A percentile compares a stretch with the other conserved stretches of the same genome.
phyloP scores from a whole-genome alignment of 495 filamentous ascomycete species.

The Xanthoparmelia taractica region DNA sequence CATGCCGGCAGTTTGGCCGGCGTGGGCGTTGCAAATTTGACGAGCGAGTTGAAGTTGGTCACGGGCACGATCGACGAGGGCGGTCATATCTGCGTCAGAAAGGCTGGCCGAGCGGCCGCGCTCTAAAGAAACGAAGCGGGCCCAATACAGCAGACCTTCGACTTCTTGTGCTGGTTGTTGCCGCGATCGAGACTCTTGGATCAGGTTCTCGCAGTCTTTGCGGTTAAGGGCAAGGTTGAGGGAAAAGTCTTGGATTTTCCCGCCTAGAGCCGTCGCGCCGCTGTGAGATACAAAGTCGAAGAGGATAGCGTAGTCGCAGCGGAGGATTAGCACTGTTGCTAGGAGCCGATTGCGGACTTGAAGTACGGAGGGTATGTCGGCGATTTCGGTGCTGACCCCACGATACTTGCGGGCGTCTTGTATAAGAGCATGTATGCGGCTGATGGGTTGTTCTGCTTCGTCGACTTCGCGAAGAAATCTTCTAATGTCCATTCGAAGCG shows the following conservation, averaged over 20 bases:
- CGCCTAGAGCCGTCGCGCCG: conserved; percentile 1
- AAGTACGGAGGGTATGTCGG: conserved; percentile 34
- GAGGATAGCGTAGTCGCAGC: conserved; percentile 49
- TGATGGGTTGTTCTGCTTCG: conserved; percentile 54
- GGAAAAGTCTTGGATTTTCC: background rate
- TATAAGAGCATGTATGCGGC: conserved; percentile 47
- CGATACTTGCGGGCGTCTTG: conserved; percentile 40
- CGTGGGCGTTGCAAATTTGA: conserved; percentile 26
- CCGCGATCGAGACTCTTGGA: conserved; percentile 15
- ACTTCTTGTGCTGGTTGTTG: conserved; percentile 20
- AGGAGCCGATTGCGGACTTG: conserved; percentile 36
- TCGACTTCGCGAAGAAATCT: conserved; percentile 39
- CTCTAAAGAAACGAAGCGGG: conserved; percentile 36
- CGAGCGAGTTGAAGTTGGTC: conserved; percentile 28
- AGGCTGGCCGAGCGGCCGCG: conserved; percentile 15
- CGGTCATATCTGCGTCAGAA: conserved; percentile 10
- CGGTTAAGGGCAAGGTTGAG: conserved; percentile 13
- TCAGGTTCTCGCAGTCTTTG: conserved; percentile 17
- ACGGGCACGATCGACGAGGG: conserved; percentile 17
- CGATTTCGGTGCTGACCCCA: conserved; percentile 32
- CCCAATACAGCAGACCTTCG: conserved; percentile 33
- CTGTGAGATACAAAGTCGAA: conserved; percentile 41
- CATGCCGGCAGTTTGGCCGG: conserved; percentile 29
- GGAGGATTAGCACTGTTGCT: conserved; percentile 43
- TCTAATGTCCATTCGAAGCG: conserved; percentile 36